Conservation (phyloP, 1,139 yeast genomes). For the Eremothecium cymbalariae region DNA sequence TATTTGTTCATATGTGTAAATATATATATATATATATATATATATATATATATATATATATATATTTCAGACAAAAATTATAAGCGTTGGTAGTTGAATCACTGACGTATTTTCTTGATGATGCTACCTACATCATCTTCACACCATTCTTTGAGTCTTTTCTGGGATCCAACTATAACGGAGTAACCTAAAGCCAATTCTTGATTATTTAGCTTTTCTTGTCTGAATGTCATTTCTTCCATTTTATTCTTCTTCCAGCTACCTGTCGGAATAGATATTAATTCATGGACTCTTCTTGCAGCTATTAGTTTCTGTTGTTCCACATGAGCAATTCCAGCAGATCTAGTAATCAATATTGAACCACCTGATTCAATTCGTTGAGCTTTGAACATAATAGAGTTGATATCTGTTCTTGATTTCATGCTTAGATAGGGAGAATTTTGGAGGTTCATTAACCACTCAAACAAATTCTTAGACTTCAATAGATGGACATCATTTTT, state of each 20-base stretch:
- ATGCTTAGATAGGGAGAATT: conserved; percentile 43
- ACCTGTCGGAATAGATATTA: too few relatives aligned
- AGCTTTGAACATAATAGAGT: conserved; percentile 41
- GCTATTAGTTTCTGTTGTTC: too few relatives aligned
- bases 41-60: conserved; percentile 5
- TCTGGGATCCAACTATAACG: conserved; percentile 37
- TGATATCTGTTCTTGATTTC: conserved; percentile 37
- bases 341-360: conserved; percentile 52
- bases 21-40: too few relatives aligned
- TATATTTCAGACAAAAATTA: background rate
- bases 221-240: conserved; percentile 31
- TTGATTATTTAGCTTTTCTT: conserved; percentile 37
- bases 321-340: conserved; percentile 46
- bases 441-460: conserved; percentile 53
- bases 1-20: too few relatives aligned
- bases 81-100: too few relatives aligned
- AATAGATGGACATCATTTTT: conserved; percentile 46
- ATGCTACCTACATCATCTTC: conserved; percentile 40
- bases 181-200: conserved; percentile 44
- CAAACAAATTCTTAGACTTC: conserved; percentile 49
- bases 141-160: conserved; percentile 58
- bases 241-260: conserved; percentile 20
- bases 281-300: too few relatives aligned
- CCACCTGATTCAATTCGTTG: conserved; percentile 56
- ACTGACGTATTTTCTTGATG: conserved; percentile 40